A percentile compares a stretch with the other conserved stretches of the same genome.
These are phyloP conservation scores for Taxillus chinensis DNA, from an alignment of 164 flowering plant genomes.

Conservation along the genomic window DNA sequence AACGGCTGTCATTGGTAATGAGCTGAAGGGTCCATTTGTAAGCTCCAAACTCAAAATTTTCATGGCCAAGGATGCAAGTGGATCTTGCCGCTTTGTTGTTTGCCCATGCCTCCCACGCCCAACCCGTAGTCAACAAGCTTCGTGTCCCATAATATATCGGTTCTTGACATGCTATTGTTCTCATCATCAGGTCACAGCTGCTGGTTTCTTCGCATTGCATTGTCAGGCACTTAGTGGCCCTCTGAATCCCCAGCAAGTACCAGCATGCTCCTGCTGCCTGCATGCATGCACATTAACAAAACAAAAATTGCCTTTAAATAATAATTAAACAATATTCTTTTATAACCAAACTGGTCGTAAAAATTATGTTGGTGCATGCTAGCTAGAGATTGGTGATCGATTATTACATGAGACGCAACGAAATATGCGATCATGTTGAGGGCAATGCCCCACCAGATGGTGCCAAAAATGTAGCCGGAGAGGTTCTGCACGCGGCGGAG, in stretches of 20 bases:
- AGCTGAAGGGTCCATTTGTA: conserved; percentile 84
- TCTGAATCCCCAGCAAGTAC: conserved; percentile 88
- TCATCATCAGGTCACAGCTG: conserved; percentile 29
- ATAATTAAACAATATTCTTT: no score
- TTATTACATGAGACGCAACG: conserved; percentile 78
- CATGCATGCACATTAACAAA: background rate
- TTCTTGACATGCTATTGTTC: conserved; percentile 46
- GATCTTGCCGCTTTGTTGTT: conserved; percentile 38
- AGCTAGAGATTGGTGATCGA: no score
- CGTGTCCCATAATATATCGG: conserved; percentile 63
- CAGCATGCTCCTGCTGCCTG: conserved; percentile 99
- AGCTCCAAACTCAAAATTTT: conserved; percentile 66
- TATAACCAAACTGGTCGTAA: no score
- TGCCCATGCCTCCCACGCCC: conserved; percentile 50
- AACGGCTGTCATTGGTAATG: conserved; percentile 56
- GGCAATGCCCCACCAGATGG: conserved; percentile 94
- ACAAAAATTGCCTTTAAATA: no score
- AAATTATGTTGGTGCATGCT: no score
- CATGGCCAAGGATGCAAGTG: conserved; percentile 35
- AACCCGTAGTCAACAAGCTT: conserved; percentile 24
- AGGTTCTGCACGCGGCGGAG: conserved; percentile 67
- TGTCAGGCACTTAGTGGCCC: conserved; percentile 65
- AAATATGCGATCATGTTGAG: conserved; percentile 89
- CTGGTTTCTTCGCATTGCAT: conserved; percentile 37
- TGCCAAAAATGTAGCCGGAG: conserved; percentile 84